A percentile compares a stretch with the other conserved stretches of the same genome.
phyloP scores from a whole-genome alignment of 257 asterid species.

The Echites panduratus region DNA sequence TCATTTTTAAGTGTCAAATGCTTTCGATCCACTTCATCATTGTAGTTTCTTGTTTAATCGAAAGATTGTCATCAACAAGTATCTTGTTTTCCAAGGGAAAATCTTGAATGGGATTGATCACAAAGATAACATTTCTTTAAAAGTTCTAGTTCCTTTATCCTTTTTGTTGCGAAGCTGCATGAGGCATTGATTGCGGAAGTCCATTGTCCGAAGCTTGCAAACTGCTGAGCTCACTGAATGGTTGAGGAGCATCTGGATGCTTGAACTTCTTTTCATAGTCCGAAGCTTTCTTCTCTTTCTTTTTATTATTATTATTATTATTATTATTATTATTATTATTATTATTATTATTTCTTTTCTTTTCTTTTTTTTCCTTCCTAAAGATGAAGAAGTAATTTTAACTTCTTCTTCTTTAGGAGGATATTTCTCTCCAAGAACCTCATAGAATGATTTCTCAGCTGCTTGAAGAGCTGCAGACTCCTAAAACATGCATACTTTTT shows the following conservation, averaged over 20 bases:
- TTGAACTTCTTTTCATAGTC: too few species aligned
- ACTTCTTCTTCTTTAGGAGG: too few species aligned
- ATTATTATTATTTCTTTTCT: too few species aligned
- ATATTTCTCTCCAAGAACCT: conserved; percentile 48
- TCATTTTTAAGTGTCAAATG: not conserved
- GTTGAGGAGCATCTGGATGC: conserved; percentile 34
- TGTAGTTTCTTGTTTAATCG: not conserved
- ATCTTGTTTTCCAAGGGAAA: too few species aligned
- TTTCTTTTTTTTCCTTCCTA: too few species aligned
- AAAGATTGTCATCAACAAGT: not conserved
- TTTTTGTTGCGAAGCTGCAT: conserved; percentile 50
- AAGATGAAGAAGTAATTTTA: too few species aligned
- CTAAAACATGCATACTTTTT: conserved; percentile 71
- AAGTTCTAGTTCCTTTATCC: conserved; percentile 6
- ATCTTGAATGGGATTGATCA: too few species aligned
- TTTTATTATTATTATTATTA: too few species aligned
- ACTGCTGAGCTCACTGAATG: conserved; percentile 46
- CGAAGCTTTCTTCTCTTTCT: too few species aligned
- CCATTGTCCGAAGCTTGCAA: conserved; percentile 57
- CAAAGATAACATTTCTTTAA: not conserved
- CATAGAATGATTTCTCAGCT: conserved; percentile 71
- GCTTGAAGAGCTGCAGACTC: conserved; percentile 81
- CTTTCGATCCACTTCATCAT: too few species aligned
- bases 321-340: too few species aligned
- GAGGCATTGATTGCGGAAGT: conserved; percentile 69